Evolutionary conservation across 148 eudicot species (phyloP).

Genomic region (Agrostemma githago): DNA sequence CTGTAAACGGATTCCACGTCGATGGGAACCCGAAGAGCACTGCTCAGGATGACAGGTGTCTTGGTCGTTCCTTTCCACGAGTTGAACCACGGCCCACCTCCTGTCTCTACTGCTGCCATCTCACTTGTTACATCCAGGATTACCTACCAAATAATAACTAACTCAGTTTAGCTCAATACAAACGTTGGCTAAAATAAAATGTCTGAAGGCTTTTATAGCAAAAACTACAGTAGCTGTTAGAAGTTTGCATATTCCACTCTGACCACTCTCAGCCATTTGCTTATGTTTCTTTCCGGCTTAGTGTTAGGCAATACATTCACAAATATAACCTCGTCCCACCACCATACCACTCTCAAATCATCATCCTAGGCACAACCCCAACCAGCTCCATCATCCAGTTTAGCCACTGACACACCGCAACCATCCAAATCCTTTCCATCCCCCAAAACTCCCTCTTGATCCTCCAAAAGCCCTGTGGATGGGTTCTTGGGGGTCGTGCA

Average conservation of each 20-base stretch:
- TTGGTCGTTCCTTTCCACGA: constrained; percentile 64
- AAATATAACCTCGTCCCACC: not conserved
- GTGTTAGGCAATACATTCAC: not conserved
- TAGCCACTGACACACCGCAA: not conserved
- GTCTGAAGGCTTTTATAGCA: not conserved
- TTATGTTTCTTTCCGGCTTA: not conserved
- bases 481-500: not conserved
- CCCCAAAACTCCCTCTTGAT: not conserved
- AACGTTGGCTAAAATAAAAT: not conserved
- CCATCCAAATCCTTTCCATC: not conserved
- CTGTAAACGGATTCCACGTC: constrained; percentile 57
- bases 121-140: constrained; percentile 80
- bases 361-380: not conserved
- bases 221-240: not conserved
- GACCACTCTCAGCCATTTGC: not conserved
- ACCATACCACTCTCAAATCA: not conserved
- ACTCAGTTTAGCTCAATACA: not conserved
- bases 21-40: constrained; percentile 57
- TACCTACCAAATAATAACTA: constrained; percentile 34
- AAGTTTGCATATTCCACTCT: not conserved
- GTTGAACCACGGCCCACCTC: constrained; percentile 91
- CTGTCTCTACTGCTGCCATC: constrained; percentile 86
- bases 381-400: not conserved
- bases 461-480: not conserved
- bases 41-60: constrained; percentile 53